Evolutionary conservation across 441 rosid genomes (phyloP).

Genomic region (Raphanus hybrid): DNA sequence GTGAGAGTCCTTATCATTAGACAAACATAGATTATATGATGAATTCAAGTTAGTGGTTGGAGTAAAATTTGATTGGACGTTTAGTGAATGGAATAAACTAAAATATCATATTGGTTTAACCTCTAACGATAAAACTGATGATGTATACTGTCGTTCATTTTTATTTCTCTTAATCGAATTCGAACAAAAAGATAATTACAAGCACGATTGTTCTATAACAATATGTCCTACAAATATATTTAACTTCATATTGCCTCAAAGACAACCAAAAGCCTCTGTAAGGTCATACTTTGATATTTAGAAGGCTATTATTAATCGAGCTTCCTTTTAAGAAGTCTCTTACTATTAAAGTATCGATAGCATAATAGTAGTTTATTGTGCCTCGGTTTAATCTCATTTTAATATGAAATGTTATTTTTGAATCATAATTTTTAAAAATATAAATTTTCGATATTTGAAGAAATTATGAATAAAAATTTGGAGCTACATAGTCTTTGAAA

Average conservation of each 20-base stretch:
- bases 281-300: slow-evolving; percentile 25
- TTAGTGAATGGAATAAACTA: slow-evolving; percentile 34
- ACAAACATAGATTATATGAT: slow-evolving; percentile 38
- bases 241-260: slow-evolving; percentile 18
- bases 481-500: not conserved
- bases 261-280: slow-evolving; percentile 37
- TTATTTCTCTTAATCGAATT: not conserved
- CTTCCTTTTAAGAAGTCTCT: not conserved
- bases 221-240: not conserved
- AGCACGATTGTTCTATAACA: slow-evolving; percentile 28
- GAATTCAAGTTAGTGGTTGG: slow-evolving; percentile 34
- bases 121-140: slow-evolving; percentile 42
- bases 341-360: not conserved
- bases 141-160: slow-evolving; percentile 24
- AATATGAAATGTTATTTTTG: not conserved
- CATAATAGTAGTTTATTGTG: not conserved
- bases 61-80: slow-evolving; percentile 25
- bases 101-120: slow-evolving; percentile 37
- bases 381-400: not conserved
- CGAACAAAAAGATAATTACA: not conserved
- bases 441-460: not conserved
- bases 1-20: slow-evolving; percentile 27
- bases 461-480: not conserved
- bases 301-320: slow-evolving; percentile 5
- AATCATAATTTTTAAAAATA: not conserved